Percentiles rank a stretch among this genome's conserved stretches.
These are phyloP conservation scores for Tritrichomonas foetus DNA, from an alignment of 208 protist genomes.

Conservation along the genomic window DNA sequence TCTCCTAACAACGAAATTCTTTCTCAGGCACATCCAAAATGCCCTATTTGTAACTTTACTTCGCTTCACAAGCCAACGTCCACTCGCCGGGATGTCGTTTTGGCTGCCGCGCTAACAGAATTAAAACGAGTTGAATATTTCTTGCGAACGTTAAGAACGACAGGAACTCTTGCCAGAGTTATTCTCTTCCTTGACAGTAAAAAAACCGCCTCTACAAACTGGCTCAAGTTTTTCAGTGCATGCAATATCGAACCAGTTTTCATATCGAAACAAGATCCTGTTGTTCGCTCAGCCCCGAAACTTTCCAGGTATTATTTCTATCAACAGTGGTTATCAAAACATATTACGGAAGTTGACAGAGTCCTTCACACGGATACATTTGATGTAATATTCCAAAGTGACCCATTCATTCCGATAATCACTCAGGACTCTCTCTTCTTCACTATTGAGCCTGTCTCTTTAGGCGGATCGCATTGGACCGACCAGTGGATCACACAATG, in stretches of 20 bases:
- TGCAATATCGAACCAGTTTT: neutral
- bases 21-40: no score
- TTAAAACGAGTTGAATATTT: neutral
- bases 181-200: neutral
- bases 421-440: neutral
- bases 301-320: neutral
- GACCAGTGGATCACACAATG: neutral
- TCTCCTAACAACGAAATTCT: no score
- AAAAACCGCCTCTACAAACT: neutral
- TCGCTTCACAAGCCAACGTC: neutral
- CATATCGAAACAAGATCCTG: neutral
- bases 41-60: neutral
- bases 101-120: neutral
- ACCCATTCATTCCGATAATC: neutral
- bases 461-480: neutral
- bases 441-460: neutral
- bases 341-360: neutral
- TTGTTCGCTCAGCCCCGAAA: neutral
- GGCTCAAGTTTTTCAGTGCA: neutral
- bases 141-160: neutral
- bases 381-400: constrained; percentile 38
- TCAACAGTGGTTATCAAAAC: neutral
- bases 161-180: neutral
- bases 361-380: neutral
- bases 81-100: neutral